Base-by-base conservation (phyloP, 306 rosid genomes). In the Comarum palustre region DNA sequence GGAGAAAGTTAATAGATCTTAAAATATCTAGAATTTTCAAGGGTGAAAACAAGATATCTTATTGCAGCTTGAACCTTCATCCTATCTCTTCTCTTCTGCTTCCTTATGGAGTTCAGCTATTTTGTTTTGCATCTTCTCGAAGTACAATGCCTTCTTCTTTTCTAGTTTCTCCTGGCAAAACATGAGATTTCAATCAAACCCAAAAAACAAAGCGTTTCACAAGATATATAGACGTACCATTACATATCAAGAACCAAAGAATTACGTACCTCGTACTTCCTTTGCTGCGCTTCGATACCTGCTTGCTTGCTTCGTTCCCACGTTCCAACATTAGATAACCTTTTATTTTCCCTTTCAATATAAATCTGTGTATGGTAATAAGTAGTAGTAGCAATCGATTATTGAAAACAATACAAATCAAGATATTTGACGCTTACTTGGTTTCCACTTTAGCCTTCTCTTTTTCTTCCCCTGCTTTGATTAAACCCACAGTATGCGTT, bases 61-160 rank as follows among this genome's bases (percentile, higher is more conserved):
- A 52, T 68, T 4, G 48, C 69, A 20, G 77, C 84, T 73, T 73
- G 84, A 17, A 80, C 71, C 36, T 62, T 57, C 0, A 79, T 79
- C 73, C 82, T n/a, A n/a, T n/a, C n/a, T 77, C 64, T 70, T 83
- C 34, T 83, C 82, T 46, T 83, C 84, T 6, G 84, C 80, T 32
- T 31, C 67, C 72, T 69, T 63, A 67, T 83, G 87, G 29, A 83
- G 5, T 43, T 73, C 84, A 24, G 82, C 87, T 68, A 74, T 6
- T 69, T 69, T 77, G 77, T 83, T 83, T 60, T 80, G 75, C 76
- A 70, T 80, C 69, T 80, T 77, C 74, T 83, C 87, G 2, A 76
- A 60, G 59, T 73, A 59, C 22, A 76, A 59, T 42, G 77, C 82
- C 65, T 74, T 80, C 82, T 83, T 83, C 76, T 62, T 73, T 50